phyloP scores from a whole-genome alignment of 2,329 filamentous ascomycete genomes.

The Colletotrichum abscissum region DNA sequence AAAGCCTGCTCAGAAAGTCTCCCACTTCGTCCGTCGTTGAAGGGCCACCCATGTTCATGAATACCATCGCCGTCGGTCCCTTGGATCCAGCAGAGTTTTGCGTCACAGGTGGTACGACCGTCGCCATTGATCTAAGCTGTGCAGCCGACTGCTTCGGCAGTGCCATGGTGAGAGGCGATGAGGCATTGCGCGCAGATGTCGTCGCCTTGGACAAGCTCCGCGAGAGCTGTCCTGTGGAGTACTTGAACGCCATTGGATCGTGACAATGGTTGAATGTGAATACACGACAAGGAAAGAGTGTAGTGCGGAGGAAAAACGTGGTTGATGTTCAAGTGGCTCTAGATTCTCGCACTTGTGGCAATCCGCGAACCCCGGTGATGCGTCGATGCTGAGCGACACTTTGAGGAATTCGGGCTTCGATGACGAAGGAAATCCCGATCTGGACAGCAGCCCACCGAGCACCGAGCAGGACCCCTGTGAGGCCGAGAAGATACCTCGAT shows the following conservation, averaged over 20 bases:
- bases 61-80: slow-evolving; percentile 97
- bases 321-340: background rate
- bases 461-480: slow-evolving; percentile 22
- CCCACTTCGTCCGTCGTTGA: slow-evolving; percentile 89
- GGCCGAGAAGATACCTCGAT: slow-evolving; percentile 3
- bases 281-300: background rate
- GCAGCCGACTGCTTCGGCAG: slow-evolving; percentile 46
- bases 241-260: slow-evolving; percentile 52
- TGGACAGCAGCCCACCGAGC: slow-evolving; percentile 7
- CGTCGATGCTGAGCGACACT: slow-evolving; percentile 10
- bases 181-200: slow-evolving; percentile 33
- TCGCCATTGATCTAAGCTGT: slow-evolving; percentile 64
- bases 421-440: slow-evolving; percentile 36
- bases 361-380: slow-evolving; percentile 20
- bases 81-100: slow-evolving; percentile 77
- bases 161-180: slow-evolving; percentile 36
- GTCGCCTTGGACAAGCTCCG: slow-evolving; percentile 39
- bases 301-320: background rate
- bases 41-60: slow-evolving; percentile 98
- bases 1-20: slow-evolving; percentile 89
- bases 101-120: slow-evolving; percentile 78
- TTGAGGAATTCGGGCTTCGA: slow-evolving; percentile 26
- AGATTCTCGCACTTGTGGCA: slow-evolving; percentile 22
- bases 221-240: slow-evolving; percentile 51
- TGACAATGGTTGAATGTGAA: background rate